Evolutionary conservation across 2,329 filamentous ascomycete species (phyloP).

Genomic region (Cryphonectria radicalis): DNA sequence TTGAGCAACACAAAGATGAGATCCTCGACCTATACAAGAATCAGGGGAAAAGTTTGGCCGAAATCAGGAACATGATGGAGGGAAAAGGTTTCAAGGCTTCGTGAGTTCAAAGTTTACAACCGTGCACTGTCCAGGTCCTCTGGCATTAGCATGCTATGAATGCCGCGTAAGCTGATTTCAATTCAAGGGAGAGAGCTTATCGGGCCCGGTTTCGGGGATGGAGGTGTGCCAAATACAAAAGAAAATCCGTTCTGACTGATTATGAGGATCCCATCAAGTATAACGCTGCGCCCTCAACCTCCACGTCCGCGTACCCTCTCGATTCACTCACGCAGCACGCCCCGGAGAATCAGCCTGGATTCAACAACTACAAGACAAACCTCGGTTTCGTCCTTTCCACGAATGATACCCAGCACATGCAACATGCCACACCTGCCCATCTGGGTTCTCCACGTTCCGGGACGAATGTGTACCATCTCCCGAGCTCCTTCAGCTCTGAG

Average conservation of each 20-base stretch:
- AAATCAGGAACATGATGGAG: background rate
- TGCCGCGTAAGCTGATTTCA: background rate
- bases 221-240: background rate
- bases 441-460: no score
- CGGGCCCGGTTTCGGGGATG: background rate
- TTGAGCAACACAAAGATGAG: background rate
- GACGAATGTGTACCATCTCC: background rate
- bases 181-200: background rate
- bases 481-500: background rate
- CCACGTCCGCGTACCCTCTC: no score
- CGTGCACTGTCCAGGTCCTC: background rate
- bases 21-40: background rate
- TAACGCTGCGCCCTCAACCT: no score
- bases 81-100: background rate
- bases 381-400: background rate
- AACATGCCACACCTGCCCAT: background rate
- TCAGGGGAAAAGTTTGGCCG: background rate
- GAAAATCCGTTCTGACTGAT: background rate
- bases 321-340: no score
- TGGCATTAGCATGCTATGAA: background rate
- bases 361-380: background rate
- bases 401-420: background rate
- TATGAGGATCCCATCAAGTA: background rate
- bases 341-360: background rate
- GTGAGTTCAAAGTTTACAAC: background rate